phyloP scores from a whole-genome alignment of 192 early-diverging fungal genomes.

The Gaertneriomyces sp. region DNA sequence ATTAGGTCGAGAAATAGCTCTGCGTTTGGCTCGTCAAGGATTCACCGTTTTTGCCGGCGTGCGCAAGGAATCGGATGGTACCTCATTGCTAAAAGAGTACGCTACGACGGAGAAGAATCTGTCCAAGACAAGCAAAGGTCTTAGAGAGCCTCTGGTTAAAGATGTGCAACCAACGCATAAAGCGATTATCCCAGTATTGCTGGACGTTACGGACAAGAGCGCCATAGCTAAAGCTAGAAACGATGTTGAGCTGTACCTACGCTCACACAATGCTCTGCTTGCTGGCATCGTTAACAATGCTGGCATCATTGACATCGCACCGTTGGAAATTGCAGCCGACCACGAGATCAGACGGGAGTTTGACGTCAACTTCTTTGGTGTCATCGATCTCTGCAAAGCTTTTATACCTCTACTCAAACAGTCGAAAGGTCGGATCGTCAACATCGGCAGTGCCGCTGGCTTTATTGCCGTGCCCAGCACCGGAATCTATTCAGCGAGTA shows the following conservation, averaged over 20 bases:
- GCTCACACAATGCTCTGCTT: constrained; percentile 13
- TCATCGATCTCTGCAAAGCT: constrained; percentile 35
- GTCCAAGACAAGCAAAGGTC: background rate
- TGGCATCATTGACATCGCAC: constrained; percentile 28
- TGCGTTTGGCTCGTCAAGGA: constrained; percentile 27
- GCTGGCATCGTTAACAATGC: constrained; percentile 45
- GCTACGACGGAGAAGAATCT: background rate
- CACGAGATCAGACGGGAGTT: constrained; percentile 33
- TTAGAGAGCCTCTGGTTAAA: too few species aligned
- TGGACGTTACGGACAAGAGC: constrained; percentile 38
- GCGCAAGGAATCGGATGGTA: constrained; percentile 26
- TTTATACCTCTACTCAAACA: constrained; percentile 39
- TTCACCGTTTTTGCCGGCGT: constrained; percentile 49
- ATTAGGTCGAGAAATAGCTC: constrained; percentile 2
- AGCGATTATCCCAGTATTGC: constrained; percentile 31
- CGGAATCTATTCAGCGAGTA: constrained; percentile 42
- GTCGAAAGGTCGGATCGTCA: constrained; percentile 41
- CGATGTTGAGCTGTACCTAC: constrained; percentile 8
- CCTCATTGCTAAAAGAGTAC: constrained; percentile 14
- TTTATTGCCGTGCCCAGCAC: constrained; percentile 39
- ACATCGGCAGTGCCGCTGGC: constrained; percentile 37
- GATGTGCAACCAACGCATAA: background rate
- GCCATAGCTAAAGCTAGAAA: constrained; percentile 17
- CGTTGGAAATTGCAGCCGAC: constrained; percentile 29
- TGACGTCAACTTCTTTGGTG: constrained; percentile 45